These are phyloP conservation scores for Fistulinella cinereoalba DNA, from an alignment of 1,284 basidiomycete species.

Conservation along the genomic window DNA sequence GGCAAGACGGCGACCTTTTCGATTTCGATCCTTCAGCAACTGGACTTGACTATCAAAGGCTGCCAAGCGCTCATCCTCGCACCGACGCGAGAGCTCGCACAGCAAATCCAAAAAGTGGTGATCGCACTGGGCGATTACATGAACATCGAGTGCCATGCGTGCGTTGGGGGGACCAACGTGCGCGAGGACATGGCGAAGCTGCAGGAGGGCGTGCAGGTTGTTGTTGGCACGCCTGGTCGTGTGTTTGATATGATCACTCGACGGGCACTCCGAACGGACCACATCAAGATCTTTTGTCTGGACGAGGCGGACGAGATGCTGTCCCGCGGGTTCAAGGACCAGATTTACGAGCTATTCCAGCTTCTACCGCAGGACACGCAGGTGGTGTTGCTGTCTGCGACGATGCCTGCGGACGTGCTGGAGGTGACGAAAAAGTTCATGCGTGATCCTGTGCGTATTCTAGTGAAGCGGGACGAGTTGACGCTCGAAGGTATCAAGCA, in stretches of 20 bases:
- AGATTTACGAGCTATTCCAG: no score
- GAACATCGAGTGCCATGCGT: slow-evolving; percentile 86
- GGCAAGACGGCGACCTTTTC: slow-evolving; percentile 99
- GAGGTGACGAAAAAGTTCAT: slow-evolving; percentile 90
- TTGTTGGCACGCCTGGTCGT: slow-evolving; percentile 97
- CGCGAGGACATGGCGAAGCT: slow-evolving; percentile 68
- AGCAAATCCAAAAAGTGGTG: slow-evolving; percentile 96
- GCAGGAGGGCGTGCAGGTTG: slow-evolving; percentile 85
- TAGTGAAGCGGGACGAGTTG: slow-evolving; percentile 91
- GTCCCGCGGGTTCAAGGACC: slow-evolving; percentile 95
- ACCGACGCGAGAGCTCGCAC: slow-evolving; percentile 94
- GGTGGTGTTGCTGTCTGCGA: slow-evolving; percentile 99
- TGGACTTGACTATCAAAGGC: no score
- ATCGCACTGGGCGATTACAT: slow-evolving; percentile 96
- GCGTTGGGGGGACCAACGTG: slow-evolving; percentile 88
- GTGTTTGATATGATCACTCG: slow-evolving; percentile 82
- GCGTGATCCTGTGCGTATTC: slow-evolving; percentile 94
- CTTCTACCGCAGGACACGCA: no score
- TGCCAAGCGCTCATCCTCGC: slow-evolving; percentile 85
- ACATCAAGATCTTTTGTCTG: slow-evolving; percentile 92
- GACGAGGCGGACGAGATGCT: slow-evolving; percentile 99
- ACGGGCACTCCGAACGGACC: slow-evolving; percentile 72
- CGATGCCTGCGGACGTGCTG: slow-evolving; percentile 93
- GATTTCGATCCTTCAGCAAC: no score
- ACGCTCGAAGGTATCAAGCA: slow-evolving; percentile 95